Conservation (phyloP, 106 monocot species). For the Dendrobium nobile region DNA sequence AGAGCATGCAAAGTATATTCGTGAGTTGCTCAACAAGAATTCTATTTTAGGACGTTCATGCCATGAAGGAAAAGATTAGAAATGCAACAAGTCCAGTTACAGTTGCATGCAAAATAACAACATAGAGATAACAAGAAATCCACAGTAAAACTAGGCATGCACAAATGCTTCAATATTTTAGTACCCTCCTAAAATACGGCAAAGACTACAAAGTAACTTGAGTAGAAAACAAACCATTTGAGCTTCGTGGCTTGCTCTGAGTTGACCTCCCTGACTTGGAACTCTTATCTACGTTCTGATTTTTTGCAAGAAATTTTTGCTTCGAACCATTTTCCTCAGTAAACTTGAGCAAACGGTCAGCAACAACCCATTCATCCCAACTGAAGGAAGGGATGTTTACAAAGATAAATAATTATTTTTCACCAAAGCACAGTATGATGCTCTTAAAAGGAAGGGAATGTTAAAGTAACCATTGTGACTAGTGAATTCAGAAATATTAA, state of each 20-base stretch:
- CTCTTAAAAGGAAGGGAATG: background rate
- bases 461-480: background rate
- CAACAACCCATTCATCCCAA: constrained; percentile 95
- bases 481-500: background rate
- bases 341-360: constrained; percentile 67
- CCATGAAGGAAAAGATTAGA: background rate
- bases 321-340: constrained; percentile 67
- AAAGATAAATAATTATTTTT: constrained; percentile 7
- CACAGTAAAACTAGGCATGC: background rate
- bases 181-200: background rate
- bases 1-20: background rate
- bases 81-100: background rate
- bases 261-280: constrained; percentile 56
- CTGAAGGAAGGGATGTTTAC: constrained; percentile 34
- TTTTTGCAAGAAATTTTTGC: constrained; percentile 55
- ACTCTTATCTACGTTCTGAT: constrained; percentile 48
- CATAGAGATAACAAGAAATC: background rate
- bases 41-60: background rate
- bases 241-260: constrained; percentile 71
- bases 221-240: constrained; percentile 31
- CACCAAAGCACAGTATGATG: background rate
- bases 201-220: background rate
- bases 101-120: background rate
- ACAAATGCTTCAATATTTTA: background rate
- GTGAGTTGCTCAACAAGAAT: background rate